Percentiles rank a stretch among this genome's conserved stretches.
phyloP scores from a whole-genome alignment of 306 rosid species.

The Ceratonia siliqua region DNA sequence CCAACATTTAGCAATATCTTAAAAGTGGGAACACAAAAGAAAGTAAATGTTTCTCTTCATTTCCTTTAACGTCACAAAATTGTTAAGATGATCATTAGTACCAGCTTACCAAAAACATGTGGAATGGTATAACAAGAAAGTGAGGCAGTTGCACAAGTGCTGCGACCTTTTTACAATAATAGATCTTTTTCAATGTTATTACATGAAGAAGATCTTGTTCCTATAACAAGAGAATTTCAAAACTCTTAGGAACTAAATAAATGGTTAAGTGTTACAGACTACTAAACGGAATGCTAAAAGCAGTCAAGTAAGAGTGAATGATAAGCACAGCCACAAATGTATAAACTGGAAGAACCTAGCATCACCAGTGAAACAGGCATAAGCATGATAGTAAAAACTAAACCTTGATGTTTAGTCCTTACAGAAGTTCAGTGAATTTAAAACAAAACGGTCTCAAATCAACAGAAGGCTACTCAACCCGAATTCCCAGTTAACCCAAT shows the following conservation, averaged over 20 bases:
- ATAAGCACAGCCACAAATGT: conserved; percentile 8
- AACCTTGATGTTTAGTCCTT: background rate
- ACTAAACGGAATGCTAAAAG: background rate
- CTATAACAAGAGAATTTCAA: background rate
- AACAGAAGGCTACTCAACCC: conserved; percentile 16
- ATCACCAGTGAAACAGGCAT: conserved; percentile 6
- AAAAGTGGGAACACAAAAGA: background rate
- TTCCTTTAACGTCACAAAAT: background rate
- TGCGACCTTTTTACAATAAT: background rate
- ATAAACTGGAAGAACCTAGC: background rate
- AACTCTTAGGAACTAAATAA: background rate
- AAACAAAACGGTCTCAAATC: conserved; percentile 9
- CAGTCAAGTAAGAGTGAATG: background rate
- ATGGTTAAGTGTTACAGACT: background rate
- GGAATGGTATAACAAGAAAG: background rate
- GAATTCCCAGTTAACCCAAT: conserved; percentile 24
- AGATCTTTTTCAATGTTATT: background rate
- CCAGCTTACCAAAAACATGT: conserved; percentile 3
- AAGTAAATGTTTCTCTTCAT: conserved; percentile 8
- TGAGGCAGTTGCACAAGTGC: background rate
- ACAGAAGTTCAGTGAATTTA: conserved; percentile 5
- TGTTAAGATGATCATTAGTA: background rate
- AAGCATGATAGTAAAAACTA: conserved; percentile 20
- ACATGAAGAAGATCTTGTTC: background rate
- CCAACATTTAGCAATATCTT: background rate